Evolutionary conservation across 2,329 filamentous ascomycete genomes (phyloP), one percentile per base, ranked within the genome.

Genomic region (Pseudopithomyces maydicus): DNA sequence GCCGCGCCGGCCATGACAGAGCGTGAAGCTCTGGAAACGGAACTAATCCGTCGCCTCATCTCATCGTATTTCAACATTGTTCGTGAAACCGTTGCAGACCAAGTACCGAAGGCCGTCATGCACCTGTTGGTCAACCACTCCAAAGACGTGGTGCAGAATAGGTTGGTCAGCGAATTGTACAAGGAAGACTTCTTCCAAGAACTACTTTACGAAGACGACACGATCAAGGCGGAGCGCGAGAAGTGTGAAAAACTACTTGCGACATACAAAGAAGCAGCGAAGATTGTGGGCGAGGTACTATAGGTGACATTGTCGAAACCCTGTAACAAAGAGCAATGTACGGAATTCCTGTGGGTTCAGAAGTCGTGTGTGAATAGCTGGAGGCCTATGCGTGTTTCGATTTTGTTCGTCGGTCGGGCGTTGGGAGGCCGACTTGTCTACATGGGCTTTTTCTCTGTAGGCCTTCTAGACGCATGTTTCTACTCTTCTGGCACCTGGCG

Each of bases 61-160:
- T 96, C 91, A 32, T 97, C 93, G 1, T 99, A 99, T 82, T 99
- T 99, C 83, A 96, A 97, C 77, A 99, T 99, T 71, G 95, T 99
- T 45, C 91, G 95, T 61, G 95, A 99, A 79, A 94, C 92, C n/a
- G 97, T 97, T 69, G 94, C 94, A 43, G 95, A 99, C 74, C 94
- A 98, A 79, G 95, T 99, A 11, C 95, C 95, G 65, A 99, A 99
- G 80, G 95, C 95, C 5, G 90, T 99, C 67, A 99, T 99, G 95
- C 95, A 99, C 76, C 86, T 99, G 45, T 85, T 99, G 33, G 95
- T 99, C 73, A 99, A 99, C 78, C 91, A 97, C 81, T 96, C 91
- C 80, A 97, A 98, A 77, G 95, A 99, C 66, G 94, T 94, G 12
- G 93, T 99, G 32, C 95, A 99, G 78, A 99, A 99, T 78, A 86